Evolutionary conservation across 78 protist species (phyloP), one percentile per base, ranked within the genome.

Genomic region (Chrysochromulina parva): DNA sequence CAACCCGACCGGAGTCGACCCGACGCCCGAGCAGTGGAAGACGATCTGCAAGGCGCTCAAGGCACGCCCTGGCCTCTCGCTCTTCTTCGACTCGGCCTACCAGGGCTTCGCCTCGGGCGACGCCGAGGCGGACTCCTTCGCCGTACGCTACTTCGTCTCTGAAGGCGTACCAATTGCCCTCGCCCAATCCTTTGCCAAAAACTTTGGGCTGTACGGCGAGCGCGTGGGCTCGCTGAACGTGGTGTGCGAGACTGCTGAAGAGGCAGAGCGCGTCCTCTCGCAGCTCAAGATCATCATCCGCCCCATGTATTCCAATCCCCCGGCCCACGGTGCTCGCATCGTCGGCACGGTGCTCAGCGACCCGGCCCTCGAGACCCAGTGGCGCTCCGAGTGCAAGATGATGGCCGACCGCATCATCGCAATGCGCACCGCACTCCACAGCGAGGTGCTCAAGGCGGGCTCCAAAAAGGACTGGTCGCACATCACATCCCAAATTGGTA

Each of bases 1-100:
- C 94, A 99, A 99, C 95, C 99, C 99, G 62, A 98, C 99, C 13
- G 99, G 99, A 84, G 97, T 94, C 28, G 99, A 99, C 94, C 99
- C 98, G 67, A 92, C 97, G 57, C 24, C 2, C 2, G 99, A 94
- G 85, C 97, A 98, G 94, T 58, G 73, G 90, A 38, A 3, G 22
- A 2, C 1, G 26, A 86, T 86, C 58, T 60, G 67, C 9, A 28
- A 58, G 52, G 78, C 50, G 54, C 38, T 60, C 55, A 7, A 3
- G n/a, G 52, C 14, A 48, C 4, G 13, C 16, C 38, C 38, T 14
- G 26, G 0, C 26, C 62, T 58, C 24, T 7, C 62, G 53, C 10
- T 59, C 80, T 13, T 98, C 95, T 92, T 99, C 81, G 99, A 99
- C 95, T 59, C 82, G 50, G 99, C 99, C 47, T 99, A 99, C 95